These are phyloP conservation scores for Eragrostis nindensis DNA, from an alignment of 176 grass and related monocot species.

Conservation along the genomic window DNA sequence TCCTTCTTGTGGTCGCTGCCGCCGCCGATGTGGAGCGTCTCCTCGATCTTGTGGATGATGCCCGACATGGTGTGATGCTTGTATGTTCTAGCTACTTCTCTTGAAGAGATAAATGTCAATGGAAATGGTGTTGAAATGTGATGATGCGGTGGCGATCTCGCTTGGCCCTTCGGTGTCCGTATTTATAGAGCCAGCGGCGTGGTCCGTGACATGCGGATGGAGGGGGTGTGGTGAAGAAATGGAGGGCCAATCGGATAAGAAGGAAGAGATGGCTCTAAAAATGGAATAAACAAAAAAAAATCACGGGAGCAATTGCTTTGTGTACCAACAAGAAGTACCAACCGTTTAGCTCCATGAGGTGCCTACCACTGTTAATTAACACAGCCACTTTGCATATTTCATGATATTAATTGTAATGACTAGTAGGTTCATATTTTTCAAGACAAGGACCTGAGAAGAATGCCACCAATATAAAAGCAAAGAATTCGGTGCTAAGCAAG, in stretches of 20 bases:
- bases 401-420: no score
- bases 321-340: background rate
- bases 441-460: no score
- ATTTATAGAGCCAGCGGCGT: slow-evolving; percentile 53
- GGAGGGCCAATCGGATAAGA: slow-evolving; percentile 37
- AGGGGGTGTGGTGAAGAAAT: slow-evolving; percentile 38
- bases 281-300: background rate
- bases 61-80: slow-evolving; percentile 60
- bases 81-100: background rate
- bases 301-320: background rate
- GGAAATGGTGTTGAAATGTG: background rate
- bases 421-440: no score
- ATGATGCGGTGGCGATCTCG: slow-evolving; percentile 35
- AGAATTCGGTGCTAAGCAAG: no score
- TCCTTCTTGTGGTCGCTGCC: slow-evolving; percentile 73
- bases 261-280: slow-evolving; percentile 26
- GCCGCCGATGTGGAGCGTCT: slow-evolving; percentile 86
- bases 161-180: background rate
- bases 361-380: no score
- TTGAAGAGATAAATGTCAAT: background rate
- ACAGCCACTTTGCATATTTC: no score
- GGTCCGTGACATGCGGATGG: slow-evolving; percentile 24
- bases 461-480: no score
- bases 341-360: background rate
- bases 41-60: slow-evolving; percentile 91